phyloP scores from a whole-genome alignment of 176 grass and related monocot genomes.

The Lolium multiflorum region DNA sequence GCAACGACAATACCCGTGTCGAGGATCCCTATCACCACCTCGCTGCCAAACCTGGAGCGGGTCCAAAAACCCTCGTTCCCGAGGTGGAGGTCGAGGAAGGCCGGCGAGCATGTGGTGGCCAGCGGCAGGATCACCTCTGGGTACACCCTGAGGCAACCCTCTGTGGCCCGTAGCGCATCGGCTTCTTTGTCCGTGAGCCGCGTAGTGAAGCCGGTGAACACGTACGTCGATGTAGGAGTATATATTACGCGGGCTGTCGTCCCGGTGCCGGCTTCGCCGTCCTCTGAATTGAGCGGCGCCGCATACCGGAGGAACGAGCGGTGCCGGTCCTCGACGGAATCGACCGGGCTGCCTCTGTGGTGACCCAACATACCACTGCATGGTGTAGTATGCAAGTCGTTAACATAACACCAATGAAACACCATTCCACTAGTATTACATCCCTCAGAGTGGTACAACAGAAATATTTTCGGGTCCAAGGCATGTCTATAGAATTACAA shows the following conservation, averaged over 20 bases:
- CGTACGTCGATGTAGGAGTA: conserved; percentile 72
- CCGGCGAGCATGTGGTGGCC: conserved; percentile 77
- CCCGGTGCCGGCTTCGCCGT: not conserved
- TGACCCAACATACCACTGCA: too few species aligned
- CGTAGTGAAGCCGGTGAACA: conserved; percentile 80
- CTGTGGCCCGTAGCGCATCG: conserved; percentile 43
- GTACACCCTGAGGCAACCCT: conserved; percentile 59
- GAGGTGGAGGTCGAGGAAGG: conserved; percentile 72
- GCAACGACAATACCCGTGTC: too few species aligned
- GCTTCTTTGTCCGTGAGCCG: conserved; percentile 72
- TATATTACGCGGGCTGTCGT: conserved; percentile 50
- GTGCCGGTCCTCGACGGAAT: conserved; percentile 60
- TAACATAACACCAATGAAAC: too few species aligned
- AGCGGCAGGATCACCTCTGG: conserved; percentile 66
- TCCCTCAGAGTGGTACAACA: too few species aligned
- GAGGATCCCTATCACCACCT: conserved; percentile 74
- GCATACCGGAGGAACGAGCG: conserved; percentile 67
- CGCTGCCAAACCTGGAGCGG: conserved; percentile 56
- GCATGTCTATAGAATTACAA: too few species aligned
- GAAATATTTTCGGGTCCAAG: too few species aligned
- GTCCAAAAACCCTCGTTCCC: conserved; percentile 70
- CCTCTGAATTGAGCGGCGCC: conserved; percentile 3
- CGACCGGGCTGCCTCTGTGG: not conserved
- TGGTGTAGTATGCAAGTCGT: too few species aligned
- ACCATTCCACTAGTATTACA: too few species aligned